phyloP scores from a whole-genome alignment of 2,329 filamentous ascomycete species.

The Thermomyces lanuginosus region DNA sequence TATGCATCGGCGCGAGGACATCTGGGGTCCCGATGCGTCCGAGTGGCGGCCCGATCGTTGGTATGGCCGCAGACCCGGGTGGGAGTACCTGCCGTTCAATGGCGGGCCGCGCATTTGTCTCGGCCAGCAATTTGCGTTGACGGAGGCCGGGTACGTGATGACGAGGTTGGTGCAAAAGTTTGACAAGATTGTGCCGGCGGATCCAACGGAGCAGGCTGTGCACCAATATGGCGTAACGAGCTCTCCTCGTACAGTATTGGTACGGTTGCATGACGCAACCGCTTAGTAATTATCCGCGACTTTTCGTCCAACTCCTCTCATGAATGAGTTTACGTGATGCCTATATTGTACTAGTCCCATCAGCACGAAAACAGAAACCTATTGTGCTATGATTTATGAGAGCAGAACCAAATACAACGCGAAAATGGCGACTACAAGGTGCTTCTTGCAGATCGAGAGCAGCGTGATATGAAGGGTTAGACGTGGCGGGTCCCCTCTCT shows the following conservation, averaged over 20 bases:
- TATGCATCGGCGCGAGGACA: slow-evolving; percentile 23
- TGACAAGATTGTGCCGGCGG: slow-evolving; percentile 1
- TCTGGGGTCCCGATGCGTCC: slow-evolving; percentile 12
- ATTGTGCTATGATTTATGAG: too few species aligned
- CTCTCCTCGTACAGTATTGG: slow-evolving; percentile 1
- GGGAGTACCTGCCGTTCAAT: slow-evolving; percentile 13
- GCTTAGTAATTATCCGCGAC: too few species aligned
- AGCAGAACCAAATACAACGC: too few species aligned
- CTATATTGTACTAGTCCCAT: too few species aligned
- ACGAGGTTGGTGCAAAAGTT: slow-evolving; percentile 1
- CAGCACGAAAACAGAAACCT: too few species aligned
- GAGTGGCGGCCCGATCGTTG: slow-evolving; percentile 17
- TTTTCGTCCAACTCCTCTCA: too few species aligned
- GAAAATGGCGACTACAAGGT: too few species aligned
- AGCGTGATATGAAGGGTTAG: too few species aligned
- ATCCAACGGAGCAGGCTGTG: background rate
- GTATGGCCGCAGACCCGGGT: slow-evolving; percentile 8
- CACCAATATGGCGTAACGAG: slow-evolving; percentile 4
- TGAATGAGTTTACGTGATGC: too few species aligned
- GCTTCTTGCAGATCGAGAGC: too few species aligned
- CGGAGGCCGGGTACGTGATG: slow-evolving; percentile 15
- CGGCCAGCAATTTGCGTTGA: slow-evolving; percentile 3
- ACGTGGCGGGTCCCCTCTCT: too few species aligned
- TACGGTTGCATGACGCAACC: slow-evolving; percentile 3
- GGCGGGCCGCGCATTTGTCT: slow-evolving; percentile 12